These are phyloP conservation scores for Eragrostis curvula DNA, from an alignment of 176 grass and related monocot species.

Conservation along the genomic window DNA sequence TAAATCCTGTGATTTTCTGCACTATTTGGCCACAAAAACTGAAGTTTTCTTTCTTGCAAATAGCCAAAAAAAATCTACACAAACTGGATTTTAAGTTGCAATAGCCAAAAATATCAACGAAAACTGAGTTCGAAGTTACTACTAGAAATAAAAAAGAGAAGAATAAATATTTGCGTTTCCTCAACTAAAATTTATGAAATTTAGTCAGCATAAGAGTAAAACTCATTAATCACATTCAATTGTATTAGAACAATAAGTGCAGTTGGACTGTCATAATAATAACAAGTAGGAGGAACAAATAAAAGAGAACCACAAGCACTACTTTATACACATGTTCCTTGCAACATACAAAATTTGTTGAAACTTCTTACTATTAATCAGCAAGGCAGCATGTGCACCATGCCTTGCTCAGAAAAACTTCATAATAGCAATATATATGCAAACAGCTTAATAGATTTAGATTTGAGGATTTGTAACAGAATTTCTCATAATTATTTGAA, in stretches of 20 bases:
- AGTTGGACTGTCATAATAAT: not conserved
- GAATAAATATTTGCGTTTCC: not conserved
- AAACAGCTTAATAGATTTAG: not conserved
- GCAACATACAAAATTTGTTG: not conserved
- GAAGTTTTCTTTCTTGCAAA: too few species aligned
- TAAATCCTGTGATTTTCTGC: too few species aligned
- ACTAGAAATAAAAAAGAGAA: not conserved
- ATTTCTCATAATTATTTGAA: not conserved
- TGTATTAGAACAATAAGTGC: not conserved
- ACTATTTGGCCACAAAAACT: too few species aligned
- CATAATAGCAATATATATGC: too few species aligned
- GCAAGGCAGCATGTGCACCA: not conserved
- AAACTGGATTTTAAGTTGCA: too few species aligned
- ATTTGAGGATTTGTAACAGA: not conserved
- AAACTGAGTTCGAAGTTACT: not conserved
- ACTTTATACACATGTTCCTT: not conserved
- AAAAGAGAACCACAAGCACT: not conserved
- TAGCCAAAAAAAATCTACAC: too few species aligned
- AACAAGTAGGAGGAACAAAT: not conserved
- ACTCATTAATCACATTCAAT: not conserved
- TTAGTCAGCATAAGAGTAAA: not conserved
- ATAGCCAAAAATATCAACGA: too few species aligned
- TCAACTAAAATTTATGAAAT: not conserved
- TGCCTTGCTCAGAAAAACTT: too few species aligned
- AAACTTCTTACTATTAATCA: not conserved